Evolutionary conservation across 2,329 filamentous ascomycete genomes (phyloP), one percentile per base, ranked within the genome.

Genomic region (Penicillium sp.): DNA sequence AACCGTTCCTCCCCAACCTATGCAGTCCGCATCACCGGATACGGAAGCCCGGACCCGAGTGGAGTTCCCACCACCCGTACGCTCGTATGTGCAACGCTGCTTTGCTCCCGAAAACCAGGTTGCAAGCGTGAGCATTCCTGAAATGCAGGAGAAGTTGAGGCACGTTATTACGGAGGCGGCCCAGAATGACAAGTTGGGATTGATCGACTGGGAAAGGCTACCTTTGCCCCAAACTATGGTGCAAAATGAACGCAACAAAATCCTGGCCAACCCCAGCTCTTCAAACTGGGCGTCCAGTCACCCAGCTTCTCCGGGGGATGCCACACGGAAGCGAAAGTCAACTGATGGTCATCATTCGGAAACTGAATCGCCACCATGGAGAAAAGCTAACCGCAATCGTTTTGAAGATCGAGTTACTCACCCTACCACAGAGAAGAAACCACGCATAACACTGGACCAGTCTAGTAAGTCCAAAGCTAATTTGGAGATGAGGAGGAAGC

Each of bases 381-480:
- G 88, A 76, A 84, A 84, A 79, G 84, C 86, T 83, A 89, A 87
- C 75, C 72, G 80, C 73, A 72, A 75, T 70, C 73, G 74, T 60
- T 83, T 93, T 67, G 89, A 91, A 78, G 87, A 91, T 71, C 91
- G 92, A 67, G 83, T 93, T 71, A 87, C 87, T 65, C 87, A 86
- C 71, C 75, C 81, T 58, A 70, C 77, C 69, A 80, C 82, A 72
- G 78, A 80, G 60, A 81, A 81, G 65, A 78, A 77, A 59, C 74
- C 74, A 64, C 76, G 77, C 65, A 75, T 81, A 70, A 79, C 81
- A 66, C 67, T 73, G 61, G 74, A 84, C 75, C 77, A 76, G 75
- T 74, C 83, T 81, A 95, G 91, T 94, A 96, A 96, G 90, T 94
- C 88, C 75, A 86, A 90, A 78, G 89, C 88, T 79, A 86, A 87